A percentile compares a stretch with the other conserved stretches of the same genome.
Evolutionary conservation across 2,329 filamentous ascomycete species (phyloP).

Genomic region (Polychaeton citri): DNA sequence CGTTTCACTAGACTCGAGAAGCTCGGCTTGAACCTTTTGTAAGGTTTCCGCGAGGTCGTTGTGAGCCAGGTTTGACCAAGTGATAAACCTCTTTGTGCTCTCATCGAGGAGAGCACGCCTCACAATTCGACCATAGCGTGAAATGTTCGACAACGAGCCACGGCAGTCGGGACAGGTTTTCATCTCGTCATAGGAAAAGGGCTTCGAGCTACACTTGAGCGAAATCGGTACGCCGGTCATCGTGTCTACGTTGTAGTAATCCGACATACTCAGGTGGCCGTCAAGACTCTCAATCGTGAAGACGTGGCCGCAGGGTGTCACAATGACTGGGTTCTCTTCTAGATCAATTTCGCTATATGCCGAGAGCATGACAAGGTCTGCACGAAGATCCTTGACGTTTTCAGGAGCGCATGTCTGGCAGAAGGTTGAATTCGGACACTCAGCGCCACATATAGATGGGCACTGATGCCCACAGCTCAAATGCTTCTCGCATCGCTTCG

Average conservation of each 20-base stretch:
- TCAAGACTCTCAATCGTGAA: slow-evolving; percentile 49
- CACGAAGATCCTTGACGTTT: slow-evolving; percentile 32
- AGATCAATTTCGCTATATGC: slow-evolving; percentile 46
- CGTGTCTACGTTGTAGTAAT: slow-evolving; percentile 34
- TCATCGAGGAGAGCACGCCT: slow-evolving; percentile 48
- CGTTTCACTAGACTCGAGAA: background rate
- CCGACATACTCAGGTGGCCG: slow-evolving; percentile 41
- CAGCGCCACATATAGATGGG: slow-evolving; percentile 52
- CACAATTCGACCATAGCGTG: slow-evolving; percentile 50
- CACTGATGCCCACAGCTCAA: slow-evolving; percentile 51
- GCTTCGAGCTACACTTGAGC: slow-evolving; percentile 25
- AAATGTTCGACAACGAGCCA: slow-evolving; percentile 42
- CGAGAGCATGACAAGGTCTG: slow-evolving; percentile 44
- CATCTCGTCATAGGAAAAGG: slow-evolving; percentile 36
- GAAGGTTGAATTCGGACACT: slow-evolving; percentile 38
- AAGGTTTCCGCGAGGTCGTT: background rate
- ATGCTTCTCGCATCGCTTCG: slow-evolving; percentile 39
- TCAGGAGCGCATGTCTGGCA: slow-evolving; percentile 44
- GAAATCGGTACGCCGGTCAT: slow-evolving; percentile 12
- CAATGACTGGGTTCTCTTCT: slow-evolving; percentile 46
- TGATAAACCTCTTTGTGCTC: slow-evolving; percentile 45
- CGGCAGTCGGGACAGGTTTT: slow-evolving; percentile 48
- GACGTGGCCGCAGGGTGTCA: slow-evolving; percentile 52
- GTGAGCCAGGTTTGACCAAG: slow-evolving; percentile 29
- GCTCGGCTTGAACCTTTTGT: background rate